Percentiles rank a stretch among this genome's conserved stretches.
Conservation (phyloP, 2,329 filamentous ascomycete species). For the Boeremia exigua region DNA sequence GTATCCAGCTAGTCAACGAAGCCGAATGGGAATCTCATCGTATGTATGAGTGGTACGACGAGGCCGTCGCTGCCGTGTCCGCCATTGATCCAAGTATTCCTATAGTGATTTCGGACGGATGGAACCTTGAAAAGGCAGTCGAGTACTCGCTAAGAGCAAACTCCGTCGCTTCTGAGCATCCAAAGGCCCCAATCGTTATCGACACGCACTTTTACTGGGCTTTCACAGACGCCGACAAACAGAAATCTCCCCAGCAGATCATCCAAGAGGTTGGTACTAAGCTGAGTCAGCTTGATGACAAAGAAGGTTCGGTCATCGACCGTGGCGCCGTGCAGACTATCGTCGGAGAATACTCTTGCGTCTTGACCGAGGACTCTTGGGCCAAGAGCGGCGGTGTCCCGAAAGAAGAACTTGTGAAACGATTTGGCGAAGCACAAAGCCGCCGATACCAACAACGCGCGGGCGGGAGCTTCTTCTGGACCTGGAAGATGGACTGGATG, state of each 20-base stretch:
- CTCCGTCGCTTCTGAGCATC: constrained; percentile 31
- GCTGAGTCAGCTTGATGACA: constrained; percentile 54
- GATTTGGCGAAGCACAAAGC: constrained; percentile 59
- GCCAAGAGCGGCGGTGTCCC: constrained; percentile 41
- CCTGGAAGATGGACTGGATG: constrained; percentile 67
- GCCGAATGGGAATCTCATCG: constrained; percentile 56
- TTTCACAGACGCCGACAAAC: constrained; percentile 61
- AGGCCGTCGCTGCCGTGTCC: constrained; percentile 55
- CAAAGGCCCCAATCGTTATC: constrained; percentile 58
- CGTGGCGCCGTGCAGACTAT: constrained; percentile 59
- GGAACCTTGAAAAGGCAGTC: constrained; percentile 57
- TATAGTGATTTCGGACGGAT: constrained; percentile 65
- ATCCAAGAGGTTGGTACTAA: constrained; percentile 54
- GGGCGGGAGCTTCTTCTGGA: constrained; percentile 66
- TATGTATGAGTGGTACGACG: constrained; percentile 65
- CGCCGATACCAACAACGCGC: constrained; percentile 57
- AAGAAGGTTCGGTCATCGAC: constrained; percentile 56
- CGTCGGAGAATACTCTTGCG: constrained; percentile 66
- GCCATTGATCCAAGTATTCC: constrained; percentile 59
- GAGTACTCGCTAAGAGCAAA: constrained; percentile 55
- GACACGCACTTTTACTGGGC: constrained; percentile 67
- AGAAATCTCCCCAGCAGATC: constrained; percentile 59
- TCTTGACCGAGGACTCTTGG: constrained; percentile 60
- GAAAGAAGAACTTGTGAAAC: constrained; percentile 49
- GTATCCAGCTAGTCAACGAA: constrained; percentile 66